These are phyloP conservation scores for Halophytophthora batemanensis DNA, from an alignment of 352 stramenopile genomes.

Conservation along the genomic window DNA sequence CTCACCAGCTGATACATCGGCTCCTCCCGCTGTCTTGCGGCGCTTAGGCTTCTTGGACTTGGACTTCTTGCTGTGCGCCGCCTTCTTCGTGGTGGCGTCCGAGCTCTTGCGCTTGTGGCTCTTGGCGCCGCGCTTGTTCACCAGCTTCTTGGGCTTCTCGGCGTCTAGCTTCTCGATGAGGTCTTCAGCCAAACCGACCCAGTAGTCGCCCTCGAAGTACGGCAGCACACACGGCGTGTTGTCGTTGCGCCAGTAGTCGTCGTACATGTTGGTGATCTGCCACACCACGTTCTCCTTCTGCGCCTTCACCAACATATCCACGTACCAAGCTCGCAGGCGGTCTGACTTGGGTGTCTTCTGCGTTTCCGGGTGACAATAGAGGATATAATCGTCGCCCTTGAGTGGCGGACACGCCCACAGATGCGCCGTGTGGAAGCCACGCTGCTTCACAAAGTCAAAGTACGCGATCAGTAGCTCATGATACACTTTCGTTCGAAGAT, in stretches of 20 bases:
- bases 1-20: conserved; percentile 38
- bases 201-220: conserved; percentile 89
- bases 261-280: conserved; percentile 96
- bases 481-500: conserved; percentile 98
- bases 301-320: conserved; percentile 87
- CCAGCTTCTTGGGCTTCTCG: conserved; percentile 75
- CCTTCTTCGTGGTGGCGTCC: conserved; percentile 56
- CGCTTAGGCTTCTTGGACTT: conserved; percentile 81
- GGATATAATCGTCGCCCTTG: conserved; percentile 99
- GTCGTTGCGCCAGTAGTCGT: conserved; percentile 92
- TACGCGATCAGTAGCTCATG: conserved; percentile 99
- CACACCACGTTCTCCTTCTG: conserved; percentile 90
- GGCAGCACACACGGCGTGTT: conserved; percentile 82
- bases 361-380: conserved; percentile 98
- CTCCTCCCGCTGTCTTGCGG: conserved; percentile 40
- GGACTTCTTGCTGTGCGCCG: conserved; percentile 57
- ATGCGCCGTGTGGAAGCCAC: conserved; percentile 97
- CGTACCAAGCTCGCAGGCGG: conserved; percentile 96
- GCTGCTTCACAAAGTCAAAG: conserved; percentile 96
- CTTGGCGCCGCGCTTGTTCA: conserved; percentile 46
- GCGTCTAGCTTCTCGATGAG: conserved; percentile 88
- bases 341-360: conserved; percentile 99
- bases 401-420: conserved; percentile 99
- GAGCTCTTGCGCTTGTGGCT: conserved; percentile 61
- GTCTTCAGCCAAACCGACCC: conserved; percentile 84